These are phyloP conservation scores for Cronartium quercuum DNA, from an alignment of 1,284 basidiomycete genomes.

Conservation along the genomic window DNA sequence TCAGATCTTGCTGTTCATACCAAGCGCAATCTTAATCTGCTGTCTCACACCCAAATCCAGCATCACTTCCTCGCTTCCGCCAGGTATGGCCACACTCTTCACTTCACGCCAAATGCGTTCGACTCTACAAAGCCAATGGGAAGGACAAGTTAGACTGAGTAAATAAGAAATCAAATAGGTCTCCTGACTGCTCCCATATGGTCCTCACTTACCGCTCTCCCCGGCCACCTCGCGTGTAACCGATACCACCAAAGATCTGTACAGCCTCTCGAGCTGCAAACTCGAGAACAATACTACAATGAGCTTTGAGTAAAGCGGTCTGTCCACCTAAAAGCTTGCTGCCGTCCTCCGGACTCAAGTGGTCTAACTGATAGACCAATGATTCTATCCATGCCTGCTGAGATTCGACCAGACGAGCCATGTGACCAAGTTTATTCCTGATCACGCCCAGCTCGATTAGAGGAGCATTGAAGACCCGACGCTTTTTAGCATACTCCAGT, in stretches of 20 bases:
- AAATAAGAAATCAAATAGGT: constrained; percentile 10
- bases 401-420: constrained; percentile 2
- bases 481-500: constrained; percentile 8
- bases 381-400: constrained; percentile 40
- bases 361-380: constrained; percentile 40
- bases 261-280: constrained; percentile 40
- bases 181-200: background rate
- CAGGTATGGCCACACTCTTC: constrained; percentile 36
- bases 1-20: background rate
- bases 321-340: constrained; percentile 43
- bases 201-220: constrained; percentile 17
- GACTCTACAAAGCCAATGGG: background rate
- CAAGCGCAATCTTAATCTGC: constrained; percentile 37
- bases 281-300: constrained; percentile 43
- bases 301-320: constrained; percentile 46
- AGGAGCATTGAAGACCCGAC: constrained; percentile 24
- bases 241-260: constrained; percentile 38
- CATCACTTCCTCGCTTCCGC: constrained; percentile 38
- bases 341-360: constrained; percentile 39
- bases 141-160: constrained; percentile 10
- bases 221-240: constrained; percentile 28
- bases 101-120: constrained; percentile 36
- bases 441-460: constrained; percentile 31
- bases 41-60: constrained; percentile 35
- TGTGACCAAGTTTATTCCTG: constrained; percentile 15